phyloP scores from a whole-genome alignment of 2,329 filamentous ascomycete species.

The Colletotrichum abscissum region DNA sequence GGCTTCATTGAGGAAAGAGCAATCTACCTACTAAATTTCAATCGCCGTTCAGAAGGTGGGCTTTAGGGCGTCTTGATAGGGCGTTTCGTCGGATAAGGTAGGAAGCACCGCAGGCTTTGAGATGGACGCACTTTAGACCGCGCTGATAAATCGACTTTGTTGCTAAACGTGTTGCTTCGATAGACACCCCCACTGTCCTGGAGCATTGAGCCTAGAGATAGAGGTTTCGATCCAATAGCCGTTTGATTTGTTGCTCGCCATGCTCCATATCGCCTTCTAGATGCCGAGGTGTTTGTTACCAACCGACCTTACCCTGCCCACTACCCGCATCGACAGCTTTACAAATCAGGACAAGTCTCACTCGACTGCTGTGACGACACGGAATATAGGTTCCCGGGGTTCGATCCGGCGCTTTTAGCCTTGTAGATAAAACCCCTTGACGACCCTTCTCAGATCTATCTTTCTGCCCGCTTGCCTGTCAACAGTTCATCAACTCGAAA shows the following conservation, averaged over 20 bases:
- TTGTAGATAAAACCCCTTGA: conserved; percentile 19
- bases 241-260: too few relatives aligned
- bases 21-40: too few relatives aligned
- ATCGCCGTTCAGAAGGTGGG: background rate
- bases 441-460: background rate
- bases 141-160: background rate
- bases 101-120: background rate
- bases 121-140: background rate
- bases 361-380: background rate
- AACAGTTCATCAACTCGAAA: conserved; percentile 25
- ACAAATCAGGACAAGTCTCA: conserved; percentile 3
- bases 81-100: background rate
- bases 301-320: too few relatives aligned
- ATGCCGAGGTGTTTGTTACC: background rate
- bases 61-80: background rate
- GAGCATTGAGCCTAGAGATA: background rate
- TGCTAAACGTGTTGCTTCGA: background rate
- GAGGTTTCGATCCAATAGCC: too few relatives aligned
- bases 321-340: background rate
- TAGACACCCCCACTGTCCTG: background rate
- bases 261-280: background rate
- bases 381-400: conserved; percentile 2
- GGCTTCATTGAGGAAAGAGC: background rate
- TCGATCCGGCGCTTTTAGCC: background rate
- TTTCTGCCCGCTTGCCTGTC: background rate